phyloP scores from a whole-genome alignment of 768 basidiomycete species.

The Gloeostereum incarnatum region DNA sequence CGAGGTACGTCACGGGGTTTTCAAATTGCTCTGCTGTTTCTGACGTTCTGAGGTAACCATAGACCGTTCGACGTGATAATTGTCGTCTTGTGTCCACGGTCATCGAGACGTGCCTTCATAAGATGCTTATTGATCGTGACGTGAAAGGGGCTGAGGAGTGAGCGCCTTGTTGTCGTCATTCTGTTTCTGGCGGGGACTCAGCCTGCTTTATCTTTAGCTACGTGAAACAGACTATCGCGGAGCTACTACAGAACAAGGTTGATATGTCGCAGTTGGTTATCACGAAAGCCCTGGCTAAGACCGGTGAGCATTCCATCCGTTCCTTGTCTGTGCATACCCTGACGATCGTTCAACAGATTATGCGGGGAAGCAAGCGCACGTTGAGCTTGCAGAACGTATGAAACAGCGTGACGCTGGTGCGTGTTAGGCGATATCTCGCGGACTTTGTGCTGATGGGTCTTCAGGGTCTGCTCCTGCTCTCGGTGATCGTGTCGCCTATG shows the following conservation, averaged over 20 bases:
- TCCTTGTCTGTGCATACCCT: neutral
- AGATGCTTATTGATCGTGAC: conserved; percentile 94
- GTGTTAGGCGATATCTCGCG: conserved; percentile 7
- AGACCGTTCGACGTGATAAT: conserved; percentile 98
- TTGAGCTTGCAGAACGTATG: conserved; percentile 94
- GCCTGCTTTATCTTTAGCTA: conserved; percentile 44
- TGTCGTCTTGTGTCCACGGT: conserved; percentile 98
- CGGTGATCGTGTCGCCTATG: conserved; percentile 98
- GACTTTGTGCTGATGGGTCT: neutral
- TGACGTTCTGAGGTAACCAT: no score
- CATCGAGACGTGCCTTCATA: conserved; percentile 96
- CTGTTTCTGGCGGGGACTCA: neutral
- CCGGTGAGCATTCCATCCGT: conserved; percentile 33
- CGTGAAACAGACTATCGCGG: conserved; percentile 87
- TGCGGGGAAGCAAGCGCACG: conserved; percentile 91
- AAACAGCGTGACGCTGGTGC: conserved; percentile 86
- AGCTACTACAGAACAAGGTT: conserved; percentile 91
- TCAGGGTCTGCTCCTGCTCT: conserved; percentile 92
- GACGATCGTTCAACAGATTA: conserved; percentile 50
- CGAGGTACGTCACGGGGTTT: conserved; percentile 48
- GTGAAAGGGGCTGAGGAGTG: conserved; percentile 91
- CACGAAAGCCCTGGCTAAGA: conserved; percentile 91
- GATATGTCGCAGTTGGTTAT: conserved; percentile 99
- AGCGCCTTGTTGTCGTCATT: conserved; percentile 14
- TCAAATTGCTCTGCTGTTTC: conserved; percentile 1